Evolutionary conservation across 140 eudicot genomes (phyloP), one percentile per base, ranked within the genome.

Genomic region (Oenanthe javanica): DNA sequence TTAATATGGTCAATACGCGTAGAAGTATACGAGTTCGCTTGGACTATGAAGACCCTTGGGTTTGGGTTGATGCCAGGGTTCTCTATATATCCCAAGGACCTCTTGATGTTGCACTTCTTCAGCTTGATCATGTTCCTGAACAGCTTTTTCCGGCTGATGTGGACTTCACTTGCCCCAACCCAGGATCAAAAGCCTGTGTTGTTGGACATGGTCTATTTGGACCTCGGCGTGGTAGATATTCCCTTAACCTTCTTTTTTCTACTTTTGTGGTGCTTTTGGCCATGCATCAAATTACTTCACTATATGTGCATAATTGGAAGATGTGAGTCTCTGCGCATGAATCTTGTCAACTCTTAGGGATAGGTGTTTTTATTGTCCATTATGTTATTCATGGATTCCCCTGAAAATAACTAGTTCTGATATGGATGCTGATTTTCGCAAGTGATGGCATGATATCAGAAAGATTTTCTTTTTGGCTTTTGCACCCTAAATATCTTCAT

Each of bases 121-220:
- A 89, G 88, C 96, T 95, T 84, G 92, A 92, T 45, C 70, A 55
- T 76, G 92, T 84, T 79, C 97, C 99, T 23, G 83, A 84, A 79
- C 84, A 90, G 42, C 89, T 95, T 64, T 77, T 76, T 70, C 97
- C 99, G 21, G 84, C 92, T 71, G 83, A 67, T 82, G 82, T 88
- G 87, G 97, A 95, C 63, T 87, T 95, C 64, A 73, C 82, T 51
- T 85, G 90, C 82, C 99, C 99, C 2, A 83, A 84, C 15, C 88
- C 86, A 7, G 97, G 97, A 80, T 95, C 96, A 40, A 87, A 87
- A 87, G 97, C 89, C 48, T 92, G 81, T 83, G 93, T 95, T 38
- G 79, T 90, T 75, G 99, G 99, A 72, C 99, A 95, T 52, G 99
- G 99, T 40, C 86, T 95, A 73, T 91, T 92, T 88, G 97, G 99